These are phyloP conservation scores for Trichoderma arundinaceum DNA, from an alignment of 2,329 filamentous ascomycete genomes.

Conservation along the genomic window DNA sequence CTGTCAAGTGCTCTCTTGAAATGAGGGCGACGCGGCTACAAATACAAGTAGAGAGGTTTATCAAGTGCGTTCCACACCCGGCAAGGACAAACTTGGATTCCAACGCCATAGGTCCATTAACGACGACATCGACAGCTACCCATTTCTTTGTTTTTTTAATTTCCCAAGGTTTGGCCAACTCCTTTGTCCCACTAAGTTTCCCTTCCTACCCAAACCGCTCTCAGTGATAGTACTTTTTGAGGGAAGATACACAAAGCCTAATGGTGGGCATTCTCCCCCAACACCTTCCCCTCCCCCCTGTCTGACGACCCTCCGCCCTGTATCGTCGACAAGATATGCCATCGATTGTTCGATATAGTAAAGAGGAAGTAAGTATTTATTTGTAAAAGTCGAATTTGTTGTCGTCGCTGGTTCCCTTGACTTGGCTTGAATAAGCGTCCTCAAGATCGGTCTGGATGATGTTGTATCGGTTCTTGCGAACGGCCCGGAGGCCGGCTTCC, in stretches of 20 bases:
- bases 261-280: background rate
- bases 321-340: background rate
- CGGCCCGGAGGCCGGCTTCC: conserved; percentile 90
- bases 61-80: background rate
- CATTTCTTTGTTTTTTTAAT: background rate
- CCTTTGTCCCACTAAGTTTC: background rate
- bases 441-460: conserved; percentile 97
- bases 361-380: conserved; percentile 48
- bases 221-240: background rate
- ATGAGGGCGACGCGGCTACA: background rate
- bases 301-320: background rate
- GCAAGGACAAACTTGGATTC: conserved; percentile 11
- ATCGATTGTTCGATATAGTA: background rate
- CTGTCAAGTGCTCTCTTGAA: background rate
- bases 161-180: background rate
- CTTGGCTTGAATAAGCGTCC: conserved; percentile 95
- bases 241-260: background rate
- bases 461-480: conserved; percentile 98
- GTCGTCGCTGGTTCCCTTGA: conserved; percentile 75
- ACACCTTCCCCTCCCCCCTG: background rate
- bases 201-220: background rate
- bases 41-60: conserved; percentile 13
- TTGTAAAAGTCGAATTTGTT: conserved; percentile 93
- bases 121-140: conserved; percentile 15
- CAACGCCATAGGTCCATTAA: conserved; percentile 23